A percentile compares a stretch with the other conserved stretches of the same genome.
Conservation (phyloP, 768 basidiomycete genomes). For the Daedalea quercina region DNA sequence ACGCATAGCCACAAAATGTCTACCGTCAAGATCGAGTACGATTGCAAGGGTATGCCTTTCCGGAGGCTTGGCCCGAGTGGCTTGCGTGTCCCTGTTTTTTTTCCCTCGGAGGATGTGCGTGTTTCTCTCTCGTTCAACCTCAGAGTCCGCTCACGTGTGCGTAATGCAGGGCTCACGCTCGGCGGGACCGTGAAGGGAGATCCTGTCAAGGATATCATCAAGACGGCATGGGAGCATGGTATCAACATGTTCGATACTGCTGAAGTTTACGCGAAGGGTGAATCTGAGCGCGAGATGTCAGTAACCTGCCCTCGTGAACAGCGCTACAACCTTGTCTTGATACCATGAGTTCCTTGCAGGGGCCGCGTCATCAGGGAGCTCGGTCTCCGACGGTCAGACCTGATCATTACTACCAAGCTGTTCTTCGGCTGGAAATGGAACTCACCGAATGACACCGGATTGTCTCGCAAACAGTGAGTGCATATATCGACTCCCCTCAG, state of each 20-base stretch:
- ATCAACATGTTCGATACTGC: constrained; percentile 47
- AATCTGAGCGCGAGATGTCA: constrained; percentile 72
- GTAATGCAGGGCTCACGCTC: constrained; percentile 41
- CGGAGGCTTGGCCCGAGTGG: constrained; percentile 56
- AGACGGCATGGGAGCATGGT: not conserved
- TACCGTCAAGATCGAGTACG: constrained; percentile 25
- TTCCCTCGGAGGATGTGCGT: constrained; percentile 60
- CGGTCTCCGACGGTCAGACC: constrained; percentile 56
- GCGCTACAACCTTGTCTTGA: not conserved
- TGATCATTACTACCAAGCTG: constrained; percentile 73
- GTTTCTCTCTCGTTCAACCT: not conserved
- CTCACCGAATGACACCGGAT: constrained; percentile 48
- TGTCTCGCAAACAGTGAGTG: constrained; percentile 61
- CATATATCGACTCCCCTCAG: constrained; percentile 14
- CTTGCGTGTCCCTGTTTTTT: constrained; percentile 58
- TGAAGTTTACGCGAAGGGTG: constrained; percentile 58
- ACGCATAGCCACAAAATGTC: constrained; percentile 1
- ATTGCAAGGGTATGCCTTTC: constrained; percentile 51
- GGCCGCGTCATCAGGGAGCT: constrained; percentile 76
- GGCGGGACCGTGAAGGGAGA: constrained; percentile 61
- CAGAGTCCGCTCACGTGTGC: not conserved
- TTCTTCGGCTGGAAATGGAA: constrained; percentile 55
- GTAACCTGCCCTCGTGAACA: constrained; percentile 7
- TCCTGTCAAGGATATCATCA: constrained; percentile 44
- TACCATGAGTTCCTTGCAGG: constrained; percentile 13